Percentiles rank a stretch among this genome's conserved stretches.
Conservation (phyloP, 2,329 filamentous ascomycete species). For the Colletotrichum nymphaeae region DNA sequence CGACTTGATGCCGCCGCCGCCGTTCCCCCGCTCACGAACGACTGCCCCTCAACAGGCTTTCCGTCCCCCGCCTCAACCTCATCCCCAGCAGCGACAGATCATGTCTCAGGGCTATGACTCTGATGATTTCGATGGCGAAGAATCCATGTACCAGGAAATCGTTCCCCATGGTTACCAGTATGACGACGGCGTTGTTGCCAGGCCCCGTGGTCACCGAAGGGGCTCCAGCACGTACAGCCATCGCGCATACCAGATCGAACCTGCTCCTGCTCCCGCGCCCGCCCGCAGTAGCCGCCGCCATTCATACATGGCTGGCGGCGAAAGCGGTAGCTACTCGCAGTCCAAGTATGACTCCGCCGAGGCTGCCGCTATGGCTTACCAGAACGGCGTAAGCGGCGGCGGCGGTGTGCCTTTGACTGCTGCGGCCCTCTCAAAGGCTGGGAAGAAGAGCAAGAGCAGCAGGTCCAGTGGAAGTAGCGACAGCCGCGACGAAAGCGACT, state of each 20-base stretch:
- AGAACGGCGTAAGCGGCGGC: conserved; percentile 62
- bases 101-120: conserved; percentile 48
- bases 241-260: conserved; percentile 54
- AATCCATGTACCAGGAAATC: conserved; percentile 51
- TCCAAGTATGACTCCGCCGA: conserved; percentile 58
- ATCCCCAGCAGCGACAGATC: conserved; percentile 42
- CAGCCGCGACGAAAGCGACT: conserved; percentile 74
- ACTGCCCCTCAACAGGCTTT: conserved; percentile 40
- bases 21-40: conserved; percentile 42
- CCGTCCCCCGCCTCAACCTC: conserved; percentile 43
- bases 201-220: conserved; percentile 44
- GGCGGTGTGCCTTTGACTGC: conserved; percentile 63
- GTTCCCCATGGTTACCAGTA: conserved; percentile 48
- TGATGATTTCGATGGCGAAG: conserved; percentile 49
- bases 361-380: conserved; percentile 59
- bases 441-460: conserved; percentile 60
- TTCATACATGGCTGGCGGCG: conserved; percentile 53
- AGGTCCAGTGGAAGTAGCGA: conserved; percentile 68
- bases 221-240: conserved; percentile 50
- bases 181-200: conserved; percentile 47
- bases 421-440: conserved; percentile 64
- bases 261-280: conserved; percentile 42
- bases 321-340: conserved; percentile 48
- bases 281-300: conserved; percentile 47
- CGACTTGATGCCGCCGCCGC: conserved; percentile 61